Evolutionary conservation across 768 basidiomycete genomes (phyloP), one percentile per base, ranked within the genome.

Genomic region (Infundibulicybe gibba): DNA sequence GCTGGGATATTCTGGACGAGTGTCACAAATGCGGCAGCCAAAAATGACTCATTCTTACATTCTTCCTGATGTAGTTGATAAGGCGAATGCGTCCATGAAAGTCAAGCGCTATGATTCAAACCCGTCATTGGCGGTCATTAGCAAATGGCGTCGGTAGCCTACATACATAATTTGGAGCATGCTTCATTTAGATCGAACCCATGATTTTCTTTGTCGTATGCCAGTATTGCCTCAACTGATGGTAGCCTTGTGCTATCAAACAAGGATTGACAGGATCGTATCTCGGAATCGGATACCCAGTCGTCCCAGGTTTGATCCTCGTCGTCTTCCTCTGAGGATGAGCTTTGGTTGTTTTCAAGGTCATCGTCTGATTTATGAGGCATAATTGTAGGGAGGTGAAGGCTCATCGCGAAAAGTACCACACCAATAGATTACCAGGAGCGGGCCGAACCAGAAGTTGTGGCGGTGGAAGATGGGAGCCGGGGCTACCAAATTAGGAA

Each of bases 1-100:
- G 81, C 63, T 8, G 25, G 25, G 25, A 25, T 25, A 25, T 25
- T 25, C 25, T 25, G 25, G 25, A 25, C 25, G 25, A 25, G 8
- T 25, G 25, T 25, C 25, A 25, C 25, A 25, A 25, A 3, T 25
- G 25, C 25, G 3, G 25, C 8, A 8, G 8, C 8, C 25, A 25
- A 25, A 25, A 25, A 25, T 15, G 20, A 48, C 13, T 16, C 43
- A 40, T 11, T 47, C 57, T 21, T 49, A 90, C 91, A 64, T 81
- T 77, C 65, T 80, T 86, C 48, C 94, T 72, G 58, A 95, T 91
- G 65, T 78, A 89, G 62, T 97, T 97, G 66, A 97, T 81, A 43
- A 97, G 66, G 41, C 89, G 80, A 54, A 92, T 84, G 15, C 87
- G 76, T 46, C 80, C 78, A 64, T 92, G 84, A 52, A 85, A 80